Base-by-base conservation (phyloP, 192 early-diverging fungal species). In the Linnemannia hyalina region DNA sequence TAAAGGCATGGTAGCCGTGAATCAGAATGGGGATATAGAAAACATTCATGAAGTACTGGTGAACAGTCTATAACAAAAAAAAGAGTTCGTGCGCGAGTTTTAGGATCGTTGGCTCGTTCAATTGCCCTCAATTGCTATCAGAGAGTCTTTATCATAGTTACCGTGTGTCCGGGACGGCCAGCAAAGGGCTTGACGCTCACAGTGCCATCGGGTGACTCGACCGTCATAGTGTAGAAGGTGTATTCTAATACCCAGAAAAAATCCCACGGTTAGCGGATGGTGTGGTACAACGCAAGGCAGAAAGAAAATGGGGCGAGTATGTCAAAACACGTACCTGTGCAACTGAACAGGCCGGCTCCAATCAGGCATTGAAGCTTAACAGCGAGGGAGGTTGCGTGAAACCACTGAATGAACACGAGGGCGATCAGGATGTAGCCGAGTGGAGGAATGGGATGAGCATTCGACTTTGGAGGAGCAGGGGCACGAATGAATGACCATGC, bases 11-110 rank as follows among this genome's bases (percentile, higher is more conserved):
- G 68, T 78, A 86, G 29, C 79, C 80, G 26, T 86, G 78, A 70
- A 86, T 86, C 15, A 86, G 68, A 35, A 86, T 74, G 0, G 84
- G 84, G 68, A 86, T 86, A 40, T 86, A 86, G 29, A 86, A 81
- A 7, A 86, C 80, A 54, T 86, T 86, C 84, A 86, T 86, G 42
- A 86, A 71, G 42, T 81, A 86, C 72, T 86, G 84, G 52, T 86
- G 79, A 9, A 86, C 55, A 18, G 84, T 86, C 84, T 86, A 78
- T 9, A 40, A 20, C 7, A 22, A 71, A 36, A 40, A 23, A 42
- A 40, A 29, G 29, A 60, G 32, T 22, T 22, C 20, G 35, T 3
- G 15, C 20, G 42, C 46, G 6, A 46, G 13, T 41, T 16, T 16
- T 40, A 40, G 4, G 4, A 23, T 52, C 23, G 16, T 5, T 22